Evolutionary conservation across 306 rosid species (phyloP), one percentile per base, ranked within the genome.

Genomic region (Quercus wislizeni): DNA sequence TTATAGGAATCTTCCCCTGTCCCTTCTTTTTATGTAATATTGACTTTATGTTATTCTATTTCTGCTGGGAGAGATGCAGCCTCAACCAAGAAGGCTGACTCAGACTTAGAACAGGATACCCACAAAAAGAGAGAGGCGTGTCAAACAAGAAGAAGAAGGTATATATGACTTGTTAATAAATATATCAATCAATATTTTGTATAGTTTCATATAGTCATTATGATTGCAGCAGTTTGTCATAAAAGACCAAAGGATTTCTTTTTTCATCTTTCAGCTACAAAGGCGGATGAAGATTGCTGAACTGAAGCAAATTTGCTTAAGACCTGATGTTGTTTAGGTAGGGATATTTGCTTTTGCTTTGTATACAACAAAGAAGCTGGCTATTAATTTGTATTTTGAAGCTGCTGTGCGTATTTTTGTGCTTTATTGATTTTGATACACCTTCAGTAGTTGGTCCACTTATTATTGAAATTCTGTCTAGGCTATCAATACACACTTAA

Each of bases 241-340:
- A n/a, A 27, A 8, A 43, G 76, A 75, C 78, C 84, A 23, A 87
- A 14, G 6, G n/a, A 23, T 75, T 38, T 28, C 18, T 85, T 18
- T 65, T 85, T n/a, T 64, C 25, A 33, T 68, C 21, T 79, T 76
- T 74, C 91, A 95, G 99, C 94, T 95, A 85, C 99, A 93, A 80
- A 82, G 97, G 33, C 86, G 98, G 83, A 95, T 95, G 99, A 93
- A 95, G 83, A 95, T 95, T 88, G 99, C 97, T 65, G 93, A 93
- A 83, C 86, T 95, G 79, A 95, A 95, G 83, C 98, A 95, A 82
- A 86, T 95, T 78, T 90, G 90, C 83, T 81, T 86, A 1, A 91
- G 98, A 86, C 99, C 99, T 43, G 98, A 95, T 88, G 99, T 95
- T 79, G 99, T 95, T 55, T 98, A 95, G 98, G 98, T 95, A 80